Conservation (phyloP, 495 filamentous ascomycete species). For the Amphirosellinia nigrospora region DNA sequence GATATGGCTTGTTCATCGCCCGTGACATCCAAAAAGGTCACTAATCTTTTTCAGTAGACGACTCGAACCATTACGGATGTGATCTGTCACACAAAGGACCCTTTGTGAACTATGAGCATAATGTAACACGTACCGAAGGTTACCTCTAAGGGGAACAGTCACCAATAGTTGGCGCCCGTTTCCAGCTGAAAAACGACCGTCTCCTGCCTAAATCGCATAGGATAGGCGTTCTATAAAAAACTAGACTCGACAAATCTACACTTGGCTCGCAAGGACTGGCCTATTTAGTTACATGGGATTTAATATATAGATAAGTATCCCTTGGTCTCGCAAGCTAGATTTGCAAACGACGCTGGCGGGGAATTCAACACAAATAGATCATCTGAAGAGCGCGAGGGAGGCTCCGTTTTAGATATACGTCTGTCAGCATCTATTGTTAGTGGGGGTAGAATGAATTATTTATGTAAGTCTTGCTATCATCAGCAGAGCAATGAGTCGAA, state of each 20-base stretch:
- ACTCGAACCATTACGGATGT: background rate
- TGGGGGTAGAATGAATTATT: background rate
- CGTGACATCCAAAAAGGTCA: background rate
- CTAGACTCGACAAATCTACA: background rate
- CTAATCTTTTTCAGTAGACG: constrained; percentile 6
- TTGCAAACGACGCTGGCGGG: background rate
- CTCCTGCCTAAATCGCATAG: constrained; percentile 9
- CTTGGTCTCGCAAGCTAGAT: background rate
- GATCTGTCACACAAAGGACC: constrained; percentile 15
- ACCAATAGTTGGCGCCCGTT: constrained; percentile 15
- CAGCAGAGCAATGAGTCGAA: background rate
- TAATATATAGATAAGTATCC: background rate
- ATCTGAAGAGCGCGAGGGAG: background rate
- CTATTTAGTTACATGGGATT: background rate
- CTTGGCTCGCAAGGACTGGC: background rate
- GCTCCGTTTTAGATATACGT: background rate
- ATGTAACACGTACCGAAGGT: constrained; percentile 1
- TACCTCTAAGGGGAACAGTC: background rate
- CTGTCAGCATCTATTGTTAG: background rate
- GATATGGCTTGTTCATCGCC: constrained; percentile 15
- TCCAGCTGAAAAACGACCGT: background rate
- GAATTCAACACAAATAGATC: background rate
- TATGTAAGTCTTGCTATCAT: constrained; percentile 14
- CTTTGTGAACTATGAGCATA: constrained; percentile 3
- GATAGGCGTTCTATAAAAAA: constrained; percentile 2